Base-by-base conservation (phyloP, 2,329 filamentous ascomycete genomes). In the Phialocephala subalpina region DNA sequence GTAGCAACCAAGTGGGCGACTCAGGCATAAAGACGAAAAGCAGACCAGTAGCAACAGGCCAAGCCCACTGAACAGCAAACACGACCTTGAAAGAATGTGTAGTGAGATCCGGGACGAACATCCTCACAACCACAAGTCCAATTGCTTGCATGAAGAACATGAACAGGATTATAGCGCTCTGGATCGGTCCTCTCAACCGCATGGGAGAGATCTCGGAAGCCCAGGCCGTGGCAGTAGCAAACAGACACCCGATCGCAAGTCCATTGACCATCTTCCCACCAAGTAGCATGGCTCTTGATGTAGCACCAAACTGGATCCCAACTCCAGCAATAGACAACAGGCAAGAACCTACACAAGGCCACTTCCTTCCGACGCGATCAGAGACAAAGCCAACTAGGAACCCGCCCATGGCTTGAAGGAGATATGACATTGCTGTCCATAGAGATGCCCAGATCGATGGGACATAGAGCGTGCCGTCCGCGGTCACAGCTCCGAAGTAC, bases 1-100 rank as follows among this genome's bases (percentile, higher is more conserved):
- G 58, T 12, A 70, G 47, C 35, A 70, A 42, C 45, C 58, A 70
- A 22, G 62, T 49, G 16, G 52, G 52, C 25, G 52, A 70, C 45
- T 70, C 66, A 18, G 66, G 68, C 52, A 68, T 63, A 14, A 70
- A 63, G 20, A 52, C 25, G 42, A 70, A 67, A 14, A 68, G 25
- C 7, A 68, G 49, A 3, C 59, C 63, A 8, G 64, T 63, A 3
- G 52, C 2, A 29, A 60, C 47, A 18, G 63, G 64, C 67, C 67
- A 65, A 11, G 45, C 65, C 70, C 70, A 72, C 57, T 72, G 70
- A 49, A 70, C 60, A n/a, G 66, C 70, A 56, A 72, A 72, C 16
- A 72, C 70, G 3, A 59, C 56, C 36, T 65, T 56, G 55, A 66
- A 72, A 1, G 70, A 65, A 20, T 45, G 20, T n/a, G 62, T 52